Base-by-base conservation (phyloP, 805 yeast genomes). In the Yarrowia divulgata region DNA sequence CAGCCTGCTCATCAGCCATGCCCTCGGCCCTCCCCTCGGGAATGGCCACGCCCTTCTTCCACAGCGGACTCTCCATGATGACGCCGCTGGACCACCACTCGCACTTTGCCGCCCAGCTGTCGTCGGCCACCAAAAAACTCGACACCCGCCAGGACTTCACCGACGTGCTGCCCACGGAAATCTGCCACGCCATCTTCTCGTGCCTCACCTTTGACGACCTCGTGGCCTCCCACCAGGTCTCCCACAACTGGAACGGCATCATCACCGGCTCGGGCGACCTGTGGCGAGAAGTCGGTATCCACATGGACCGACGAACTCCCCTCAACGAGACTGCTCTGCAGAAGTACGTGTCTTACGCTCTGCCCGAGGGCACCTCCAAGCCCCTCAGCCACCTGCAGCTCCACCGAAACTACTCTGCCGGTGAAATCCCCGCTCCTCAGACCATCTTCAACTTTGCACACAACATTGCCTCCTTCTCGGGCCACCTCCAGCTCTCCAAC, bases 1-100 rank as follows among this genome's bases (percentile, higher is more conserved):
- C 66, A 2, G 52, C 66, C 0, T 42, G 52, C 52, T 60, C 66
- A 6, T 60, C 66, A 5, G 34, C 52, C 8, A 32, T 60, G 42
- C 52, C 66, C 32, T 60, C 66, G 19, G 52, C 66, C 8, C n/a
- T 60, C 7, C 66, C 66, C 19, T 60, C 66, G 42, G 66, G 66
- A n/a, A 43, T 60, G 52, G 52, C 66, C 9, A 60, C 66, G 8
- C 66, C 66, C 19, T 57, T 57, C 39, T 57, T 57, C 63, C 63
- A 57, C 48, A 1, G 12, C 12, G 63, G 52, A 1, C 19, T 60
- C 12, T 2, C 66, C 42, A 43, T 60, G 48, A 42, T 58, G 50
- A 60, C 63, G 3, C 48, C 63, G 2, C 40, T 60, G 50, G 66
- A 60, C 52, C 66, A 60, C 52, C 50, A 60, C 42, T 14, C 34